Percentiles rank a stretch among this genome's conserved stretches.
Conservation (phyloP, 2,329 filamentous ascomycete species). For the Rachicladosporium sp. region DNA sequence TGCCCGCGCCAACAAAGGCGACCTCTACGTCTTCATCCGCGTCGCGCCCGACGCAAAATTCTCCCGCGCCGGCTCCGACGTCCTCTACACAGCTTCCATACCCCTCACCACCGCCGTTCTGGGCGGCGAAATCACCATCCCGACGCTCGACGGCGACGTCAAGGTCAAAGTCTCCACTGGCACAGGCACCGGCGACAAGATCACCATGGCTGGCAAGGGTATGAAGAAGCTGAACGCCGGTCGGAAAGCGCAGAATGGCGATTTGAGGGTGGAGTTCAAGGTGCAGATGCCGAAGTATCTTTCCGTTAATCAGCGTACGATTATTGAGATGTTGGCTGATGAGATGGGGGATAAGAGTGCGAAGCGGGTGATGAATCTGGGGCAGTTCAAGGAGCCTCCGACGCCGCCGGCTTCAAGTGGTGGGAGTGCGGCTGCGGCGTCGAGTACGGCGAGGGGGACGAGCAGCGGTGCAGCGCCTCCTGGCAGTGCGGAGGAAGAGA, state of each 20-base stretch:
- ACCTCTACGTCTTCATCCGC: slow-evolving; percentile 81
- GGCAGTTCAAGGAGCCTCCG: slow-evolving; percentile 28
- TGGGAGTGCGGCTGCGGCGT: not conserved
- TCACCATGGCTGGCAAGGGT: slow-evolving; percentile 80
- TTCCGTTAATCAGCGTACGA: slow-evolving; percentile 77
- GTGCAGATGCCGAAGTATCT: slow-evolving; percentile 93
- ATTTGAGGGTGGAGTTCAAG: slow-evolving; percentile 88
- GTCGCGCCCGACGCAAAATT: slow-evolving; percentile 88
- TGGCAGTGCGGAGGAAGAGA: slow-evolving; percentile 6
- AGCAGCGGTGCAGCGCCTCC: slow-evolving; percentile 5
- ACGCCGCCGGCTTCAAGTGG: slow-evolving; percentile 2
- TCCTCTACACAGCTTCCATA: slow-evolving; percentile 82
- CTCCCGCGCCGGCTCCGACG: slow-evolving; percentile 73
- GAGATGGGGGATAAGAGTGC: slow-evolving; percentile 90
- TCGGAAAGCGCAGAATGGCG: slow-evolving; percentile 57
- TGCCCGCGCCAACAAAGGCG: slow-evolving; percentile 59
- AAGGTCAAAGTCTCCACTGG: slow-evolving; percentile 85
- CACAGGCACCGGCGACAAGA: slow-evolving; percentile 81
- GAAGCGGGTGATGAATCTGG: slow-evolving; percentile 80
- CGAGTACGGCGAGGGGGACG: not conserved
- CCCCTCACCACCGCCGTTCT: slow-evolving; percentile 87
- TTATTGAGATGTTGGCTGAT: slow-evolving; percentile 90
- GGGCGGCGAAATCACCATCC: slow-evolving; percentile 78
- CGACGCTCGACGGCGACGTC: slow-evolving; percentile 80
- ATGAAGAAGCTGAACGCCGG: slow-evolving; percentile 65